Conservation (phyloP, 371 early-diverging fungal genomes). For the Mortierella sp. region DNA sequence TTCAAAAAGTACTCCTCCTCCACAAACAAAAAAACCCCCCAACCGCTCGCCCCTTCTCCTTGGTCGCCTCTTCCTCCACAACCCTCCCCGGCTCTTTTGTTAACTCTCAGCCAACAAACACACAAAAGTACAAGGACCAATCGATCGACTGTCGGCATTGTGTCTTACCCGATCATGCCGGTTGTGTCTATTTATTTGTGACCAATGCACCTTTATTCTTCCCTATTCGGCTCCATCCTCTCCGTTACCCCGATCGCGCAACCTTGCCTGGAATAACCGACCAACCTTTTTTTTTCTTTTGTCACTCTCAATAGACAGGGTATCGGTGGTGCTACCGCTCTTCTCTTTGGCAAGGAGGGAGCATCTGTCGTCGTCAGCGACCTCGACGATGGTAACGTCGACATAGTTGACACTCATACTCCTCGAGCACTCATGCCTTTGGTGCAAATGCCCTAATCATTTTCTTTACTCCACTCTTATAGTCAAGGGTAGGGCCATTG, state of each 20-base stretch:
- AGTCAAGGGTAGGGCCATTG: slow-evolving; percentile 72
- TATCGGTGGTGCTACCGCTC: slow-evolving; percentile 82
- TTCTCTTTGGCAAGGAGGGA: slow-evolving; percentile 86
- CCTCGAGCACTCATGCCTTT: not conserved
- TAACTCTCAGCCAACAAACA: not conserved
- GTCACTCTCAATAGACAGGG: slow-evolving; percentile 68
- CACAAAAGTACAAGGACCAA: not conserved
- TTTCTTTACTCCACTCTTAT: not conserved
- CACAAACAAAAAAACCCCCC: not conserved
- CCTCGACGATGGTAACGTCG: slow-evolving; percentile 66
- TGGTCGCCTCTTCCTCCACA: not conserved
- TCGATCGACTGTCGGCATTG: not conserved
- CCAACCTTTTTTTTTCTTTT: not conserved
- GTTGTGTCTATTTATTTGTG: not conserved
- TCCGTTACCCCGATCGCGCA: not conserved
- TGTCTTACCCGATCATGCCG: not conserved
- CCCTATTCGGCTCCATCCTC: not conserved
- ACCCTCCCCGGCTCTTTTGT: not conserved
- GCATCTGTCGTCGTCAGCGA: slow-evolving; percentile 81
- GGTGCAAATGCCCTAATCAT: not conserved
- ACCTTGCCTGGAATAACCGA: not conserved
- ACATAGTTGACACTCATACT: not conserved
- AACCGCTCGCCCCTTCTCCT: not conserved
- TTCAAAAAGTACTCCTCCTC: not conserved
- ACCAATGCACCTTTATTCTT: not conserved